Evolutionary conservation across 352 stramenopile genomes (phyloP).

Genomic region (Globisporangium abappressorium): DNA sequence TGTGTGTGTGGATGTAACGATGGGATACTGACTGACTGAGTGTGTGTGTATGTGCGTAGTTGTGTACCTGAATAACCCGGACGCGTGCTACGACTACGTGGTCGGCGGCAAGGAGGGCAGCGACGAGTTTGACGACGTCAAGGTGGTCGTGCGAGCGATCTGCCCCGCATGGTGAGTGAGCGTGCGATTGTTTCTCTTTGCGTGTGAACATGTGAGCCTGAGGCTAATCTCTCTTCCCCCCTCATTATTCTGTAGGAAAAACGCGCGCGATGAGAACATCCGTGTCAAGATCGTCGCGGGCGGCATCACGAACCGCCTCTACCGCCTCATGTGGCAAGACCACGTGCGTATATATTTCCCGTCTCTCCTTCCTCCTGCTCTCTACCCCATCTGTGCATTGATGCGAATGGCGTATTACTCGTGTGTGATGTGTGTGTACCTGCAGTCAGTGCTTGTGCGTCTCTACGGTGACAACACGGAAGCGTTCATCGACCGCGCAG

Average conservation of each 20-base stretch:
- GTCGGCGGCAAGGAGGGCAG: slow-evolving; percentile 57
- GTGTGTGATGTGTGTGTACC: background rate
- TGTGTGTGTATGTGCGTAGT: slow-evolving; percentile 28
- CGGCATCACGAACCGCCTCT: slow-evolving; percentile 93
- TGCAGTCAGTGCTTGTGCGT: slow-evolving; percentile 82
- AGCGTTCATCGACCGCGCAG: slow-evolving; percentile 89
- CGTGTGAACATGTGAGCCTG: background rate
- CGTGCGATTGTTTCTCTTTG: background rate
- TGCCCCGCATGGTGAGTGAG: slow-evolving; percentile 50
- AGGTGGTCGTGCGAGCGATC: slow-evolving; percentile 69
- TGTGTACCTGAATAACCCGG: slow-evolving; percentile 79
- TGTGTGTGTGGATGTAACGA: background rate
- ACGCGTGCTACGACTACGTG: slow-evolving; percentile 64
- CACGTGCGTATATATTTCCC: slow-evolving; percentile 31
- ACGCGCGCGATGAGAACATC: slow-evolving; percentile 60
- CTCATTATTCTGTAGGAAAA: slow-evolving; percentile 25
- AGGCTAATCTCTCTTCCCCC: background rate
- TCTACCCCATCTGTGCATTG: background rate
- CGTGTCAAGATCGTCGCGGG: slow-evolving; percentile 84
- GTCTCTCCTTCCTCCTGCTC: background rate
- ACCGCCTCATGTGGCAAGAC: slow-evolving; percentile 73
- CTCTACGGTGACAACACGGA: slow-evolving; percentile 93
- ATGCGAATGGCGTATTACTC: background rate
- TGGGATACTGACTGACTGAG: no score
- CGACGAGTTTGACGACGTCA: slow-evolving; percentile 82